Evolutionary conservation across 2,329 filamentous ascomycete genomes (phyloP), one percentile per base, ranked within the genome.

Genomic region (Neobulgaria alba): DNA sequence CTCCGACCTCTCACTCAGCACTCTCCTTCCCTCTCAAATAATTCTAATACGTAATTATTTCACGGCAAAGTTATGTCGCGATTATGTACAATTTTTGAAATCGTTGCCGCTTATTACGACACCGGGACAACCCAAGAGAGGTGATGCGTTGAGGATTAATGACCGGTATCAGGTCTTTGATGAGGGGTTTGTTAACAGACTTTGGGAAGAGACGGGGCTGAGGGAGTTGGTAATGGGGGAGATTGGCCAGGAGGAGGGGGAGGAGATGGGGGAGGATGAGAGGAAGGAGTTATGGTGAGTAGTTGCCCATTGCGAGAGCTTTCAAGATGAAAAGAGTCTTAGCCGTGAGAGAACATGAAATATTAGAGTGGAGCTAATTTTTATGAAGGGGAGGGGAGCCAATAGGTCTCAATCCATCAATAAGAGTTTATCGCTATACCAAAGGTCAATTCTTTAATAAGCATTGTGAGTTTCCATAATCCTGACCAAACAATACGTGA

Each of bases 361-460:
- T 26, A 26, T 26, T 7, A 7, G 7, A 26, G 23, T 26, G 23
- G 12, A 7, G 12, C 12, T 26, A 12, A 26, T 26, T 26, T 26
- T 26, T 7, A 12, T 63, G 56, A 69, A 95, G 87, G 85, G 87
- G 85, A 42, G 88, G 88, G 19, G 73, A 87, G 36, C 77, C 85
- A 0, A 65, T 93, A n/a, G 88, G 88, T 0, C 64, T 95, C 45
- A 95, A 87, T 61, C 78, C 85, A 7, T 93, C 93, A 51, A 93
- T 95, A 41, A 73, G 90, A 23, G 77, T 95, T 20, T 95, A 95
- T 64, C 76, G 89, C 16, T 95, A 95, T 62, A 75, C 73, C 1
- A 76, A 82, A 50, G 86, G 85, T 0, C 88, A 95, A 59, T 95
- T 89, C 60, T 95, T 95, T 60, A 88, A 88, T 57, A 82, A 85